These are phyloP conservation scores for Botryosphaeria dothidea DNA, from an alignment of 2,329 filamentous ascomycete species.

Conservation along the genomic window DNA sequence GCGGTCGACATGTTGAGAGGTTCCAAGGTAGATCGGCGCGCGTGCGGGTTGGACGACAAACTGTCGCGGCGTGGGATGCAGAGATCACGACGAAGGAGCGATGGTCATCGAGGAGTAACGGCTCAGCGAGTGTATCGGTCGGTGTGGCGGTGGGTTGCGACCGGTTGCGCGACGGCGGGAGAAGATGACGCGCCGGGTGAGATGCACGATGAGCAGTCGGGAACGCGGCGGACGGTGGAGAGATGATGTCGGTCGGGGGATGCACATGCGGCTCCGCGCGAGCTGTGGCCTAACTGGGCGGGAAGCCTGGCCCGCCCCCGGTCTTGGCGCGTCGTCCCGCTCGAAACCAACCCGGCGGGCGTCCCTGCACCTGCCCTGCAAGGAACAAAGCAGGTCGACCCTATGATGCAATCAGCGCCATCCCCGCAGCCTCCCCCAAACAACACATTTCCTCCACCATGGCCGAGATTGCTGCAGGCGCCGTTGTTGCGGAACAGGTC, in stretches of 20 bases:
- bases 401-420: constrained; percentile 4
- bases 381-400: constrained; percentile 7
- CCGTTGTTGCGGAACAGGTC: constrained; percentile 42
- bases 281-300: too few relatives aligned
- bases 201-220: neutral
- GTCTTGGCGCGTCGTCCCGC: constrained; percentile 2
- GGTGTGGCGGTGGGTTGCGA: neutral
- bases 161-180: neutral
- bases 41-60: neutral
- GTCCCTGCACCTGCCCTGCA: neutral
- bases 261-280: neutral
- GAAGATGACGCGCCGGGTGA: neutral
- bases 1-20: constrained; percentile 25
- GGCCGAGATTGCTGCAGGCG: constrained; percentile 43
- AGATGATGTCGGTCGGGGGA: constrained; percentile 3
- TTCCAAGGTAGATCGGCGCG: neutral
- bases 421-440: neutral
- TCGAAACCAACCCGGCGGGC: neutral
- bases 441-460: constrained; percentile 24
- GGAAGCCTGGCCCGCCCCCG: neutral
- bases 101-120: neutral
- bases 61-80: neutral
- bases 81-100: neutral
- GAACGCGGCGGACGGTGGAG: constrained; percentile 7
- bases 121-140: neutral